Base-by-base conservation (phyloP, 1,139 yeast species). In the Yamadazyma kanchanaburiensis region DNA sequence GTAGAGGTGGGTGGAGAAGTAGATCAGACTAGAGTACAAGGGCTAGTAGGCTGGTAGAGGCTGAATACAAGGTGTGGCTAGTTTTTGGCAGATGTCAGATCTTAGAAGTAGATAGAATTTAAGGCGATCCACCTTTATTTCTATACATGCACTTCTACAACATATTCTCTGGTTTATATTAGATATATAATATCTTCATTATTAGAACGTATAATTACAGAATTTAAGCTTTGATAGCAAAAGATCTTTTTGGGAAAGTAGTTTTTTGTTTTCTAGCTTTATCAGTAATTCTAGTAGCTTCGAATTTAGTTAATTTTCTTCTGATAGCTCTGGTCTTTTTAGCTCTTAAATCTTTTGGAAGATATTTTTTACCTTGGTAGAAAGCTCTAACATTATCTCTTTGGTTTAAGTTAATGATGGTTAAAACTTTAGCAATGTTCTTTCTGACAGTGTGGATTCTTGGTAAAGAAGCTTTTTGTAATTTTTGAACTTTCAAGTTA, bases 261-360 rank as follows among this genome's bases (percentile, higher is more conserved):
- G 80, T 77, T 64, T 79, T 79, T 74, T 77, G 82, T 87, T 91
- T 91, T 74, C 79, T 79, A 62, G 89, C 88, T 78, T 85, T 88
- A 57, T 72, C 82, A 63, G 97, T 89, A 70, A 74, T 71, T 68
- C 74, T 73, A 55, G 77, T 62, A 64, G 85, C 80, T 76, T 91
- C 96, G 70, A 72, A 70, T 65, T 83, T 77, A 69, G 96, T 80
- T 67, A 91, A 80, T 68, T 81, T 79, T 80, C 97, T 87, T 85
- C 98, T 89, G 72, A 91, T 75, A 70, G 98, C 97, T 82, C 97
- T 91, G 74, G 98, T 91, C 84, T 91, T 86, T 89, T 91, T 91
- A 61, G 87, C 95, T 78, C 97, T 91, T 74, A 91, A 81, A 70
- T 89, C 97, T 80, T 89, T 89, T 77, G 98, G 98, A 69, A 81